Evolutionary conservation across 352 stramenopile genomes (phyloP), one percentile per base, ranked within the genome.

Genomic region (Pythium phragmiticola): DNA sequence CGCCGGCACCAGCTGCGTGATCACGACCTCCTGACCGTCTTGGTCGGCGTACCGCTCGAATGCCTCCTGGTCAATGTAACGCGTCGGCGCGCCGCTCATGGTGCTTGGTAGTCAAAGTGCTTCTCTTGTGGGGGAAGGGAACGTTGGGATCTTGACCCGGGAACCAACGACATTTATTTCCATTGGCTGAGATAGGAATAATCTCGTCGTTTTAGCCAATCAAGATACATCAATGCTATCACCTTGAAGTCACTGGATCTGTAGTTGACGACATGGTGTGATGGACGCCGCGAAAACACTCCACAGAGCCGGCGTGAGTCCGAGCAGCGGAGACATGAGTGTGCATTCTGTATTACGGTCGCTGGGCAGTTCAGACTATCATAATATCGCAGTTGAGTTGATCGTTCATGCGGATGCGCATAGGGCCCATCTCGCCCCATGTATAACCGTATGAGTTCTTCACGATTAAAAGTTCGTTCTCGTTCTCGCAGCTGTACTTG

Each of bases 351-450:
- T 39, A 13, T 39, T 14, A 39, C 7, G 34, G 34, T 14, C 34
- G 1, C 34, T 39, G 4, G 34, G 34, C 11, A 9, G 34, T 13
- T 9, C 34, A 3, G 34, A 9, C 34, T 39, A 2, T 39, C 34
- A 13, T 92, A 30, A 94, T 55, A 0, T 80, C 84, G 52, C 82
- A 92, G 70, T 94, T 92, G 74, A 92, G 76, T 58, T 88, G 88
- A 12, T 67, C 65, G 71, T 92, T 82, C 36, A 77, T 77, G 30
- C 72, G 70, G 30, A 94, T 68, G 13, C 75, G 63, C 39, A 91
- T 41, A 59, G 84, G 90, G 11, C 84, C 80, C 46, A 82, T 77
- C 33, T 89, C 78, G 14, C 84, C 80, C 84, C 84, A 94, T 17
- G 74, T 72, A 4, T 65, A 60, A 8, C 78, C 73, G 73, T 91